Evolutionary conservation across 2,329 filamentous ascomycete species (phyloP), one percentile per base, ranked within the genome.

Genomic region (Coniochaeta sp.): DNA sequence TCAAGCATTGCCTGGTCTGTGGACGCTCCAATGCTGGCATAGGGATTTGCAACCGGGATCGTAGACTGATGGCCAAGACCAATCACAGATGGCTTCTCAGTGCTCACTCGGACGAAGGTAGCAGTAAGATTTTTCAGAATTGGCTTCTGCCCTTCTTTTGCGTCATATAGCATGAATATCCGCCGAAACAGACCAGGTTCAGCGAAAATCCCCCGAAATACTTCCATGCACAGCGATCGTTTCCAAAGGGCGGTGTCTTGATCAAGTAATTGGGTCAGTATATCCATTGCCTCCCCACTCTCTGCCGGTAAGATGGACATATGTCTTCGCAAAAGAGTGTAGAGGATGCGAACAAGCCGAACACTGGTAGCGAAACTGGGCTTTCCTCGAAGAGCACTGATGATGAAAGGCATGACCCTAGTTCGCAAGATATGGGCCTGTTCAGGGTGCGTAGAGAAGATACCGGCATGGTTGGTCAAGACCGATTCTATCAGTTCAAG

Each of bases 401-500:
- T 89, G 44, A 93, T 84, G 63, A 96, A 85, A 2, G 93, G 93
- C 83, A 97, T 89, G 1, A 97, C 84, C 57, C 89, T 83, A 3
- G 82, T 80, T 28, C 90, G 86, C 40, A 98, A 79, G 40, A 96
- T 85, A 64, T 93, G 83, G 6, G 89, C 84, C 71, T 96, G 89
- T 69, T 97, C 93, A 0, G 85, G 81, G 69, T 97, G 92, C 3
- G 81, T 79, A 19, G 87, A 79, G 71, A 98, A 95, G 31, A 96
- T 85, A 58, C 81, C 79, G n/a, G 88, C 84, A 76, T 97, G 91
- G 67, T 93, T 96, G 26, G 89, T 88, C 62, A 99, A 78, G 58
- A 96, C 87, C 0, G 91, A 93, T 74, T 97, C 93, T 67, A 99
- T 91, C 59, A 98, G 81, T 71, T 99, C 95, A 1, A 99, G 77